Conservation (phyloP, 31 red algal species). For the Porphyra umbilicalis region DNA sequence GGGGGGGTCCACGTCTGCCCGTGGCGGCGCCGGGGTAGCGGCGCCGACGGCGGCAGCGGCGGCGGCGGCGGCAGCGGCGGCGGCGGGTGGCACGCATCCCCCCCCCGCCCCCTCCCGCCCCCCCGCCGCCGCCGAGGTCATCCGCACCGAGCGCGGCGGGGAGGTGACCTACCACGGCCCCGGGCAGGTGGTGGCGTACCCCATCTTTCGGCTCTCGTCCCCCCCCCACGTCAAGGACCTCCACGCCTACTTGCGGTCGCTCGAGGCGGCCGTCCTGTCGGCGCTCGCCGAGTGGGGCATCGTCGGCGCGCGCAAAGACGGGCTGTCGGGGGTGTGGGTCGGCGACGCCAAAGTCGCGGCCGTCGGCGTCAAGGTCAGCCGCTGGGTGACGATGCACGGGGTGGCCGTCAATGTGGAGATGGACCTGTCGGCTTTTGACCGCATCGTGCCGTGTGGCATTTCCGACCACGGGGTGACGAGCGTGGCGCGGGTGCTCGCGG, state of each 20-base stretch:
- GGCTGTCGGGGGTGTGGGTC: constrained; percentile 82
- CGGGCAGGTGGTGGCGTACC: constrained; percentile 85
- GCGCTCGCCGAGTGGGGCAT: constrained; percentile 35
- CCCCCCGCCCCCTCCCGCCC: neutral
- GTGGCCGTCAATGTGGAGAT: constrained; percentile 80
- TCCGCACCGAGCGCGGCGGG: constrained; percentile 86
- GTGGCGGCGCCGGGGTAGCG: no score
- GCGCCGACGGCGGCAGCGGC: neutral
- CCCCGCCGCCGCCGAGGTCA: constrained; percentile 7
- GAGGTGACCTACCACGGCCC: constrained; percentile 96
- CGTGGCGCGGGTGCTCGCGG: constrained; percentile 14
- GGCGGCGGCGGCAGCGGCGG: neutral
- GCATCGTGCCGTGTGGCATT: constrained; percentile 82
- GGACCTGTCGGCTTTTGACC: constrained; percentile 37
- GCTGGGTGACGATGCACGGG: constrained; percentile 93
- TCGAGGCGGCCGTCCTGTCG: constrained; percentile 70
- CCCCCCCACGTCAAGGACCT: constrained; percentile 53
- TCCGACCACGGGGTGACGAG: constrained; percentile 36
- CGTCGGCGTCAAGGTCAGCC: constrained; percentile 75
- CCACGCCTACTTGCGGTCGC: constrained; percentile 67
- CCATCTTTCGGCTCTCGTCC: constrained; percentile 57
- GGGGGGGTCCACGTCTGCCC: neutral
- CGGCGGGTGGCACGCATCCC: neutral
- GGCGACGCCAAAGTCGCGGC: constrained; percentile 72
- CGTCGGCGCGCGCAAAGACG: constrained; percentile 36